Evolutionary conservation across 148 eudicot species (phyloP).

Genomic region (Pharnaceum exiguum): DNA sequence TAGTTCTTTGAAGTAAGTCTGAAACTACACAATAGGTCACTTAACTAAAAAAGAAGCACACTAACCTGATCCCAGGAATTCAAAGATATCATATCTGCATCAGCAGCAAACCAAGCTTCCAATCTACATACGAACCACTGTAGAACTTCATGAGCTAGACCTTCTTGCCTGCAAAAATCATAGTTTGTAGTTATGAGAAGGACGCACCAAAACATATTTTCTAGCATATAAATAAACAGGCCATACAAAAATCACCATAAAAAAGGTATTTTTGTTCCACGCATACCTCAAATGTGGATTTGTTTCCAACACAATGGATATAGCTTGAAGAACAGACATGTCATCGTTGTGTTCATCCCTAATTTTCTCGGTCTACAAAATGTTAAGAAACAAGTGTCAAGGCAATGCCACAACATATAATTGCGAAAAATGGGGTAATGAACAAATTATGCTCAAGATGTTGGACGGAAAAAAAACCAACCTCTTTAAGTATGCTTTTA

Average conservation of each 20-base stretch:
- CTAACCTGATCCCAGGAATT: slow-evolving; percentile 95
- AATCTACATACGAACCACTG: slow-evolving; percentile 96
- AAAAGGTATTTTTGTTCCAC: not conserved
- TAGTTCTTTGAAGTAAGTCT: not conserved
- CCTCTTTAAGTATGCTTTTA: slow-evolving; percentile 78
- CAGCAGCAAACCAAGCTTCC: slow-evolving; percentile 99
- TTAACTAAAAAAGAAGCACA: slow-evolving; percentile 5
- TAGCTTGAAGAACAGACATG: slow-evolving; percentile 87
- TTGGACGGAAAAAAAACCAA: slow-evolving; percentile 11
- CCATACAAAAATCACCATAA: not conserved
- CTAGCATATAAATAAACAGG: not conserved
- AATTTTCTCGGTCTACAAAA: slow-evolving; percentile 74
- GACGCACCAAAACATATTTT: too few species aligned
- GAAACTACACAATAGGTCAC: not conserved
- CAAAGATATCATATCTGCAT: slow-evolving; percentile 93
- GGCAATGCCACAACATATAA: slow-evolving; percentile 1
- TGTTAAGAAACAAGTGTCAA: slow-evolving; percentile 14
- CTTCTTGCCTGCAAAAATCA: slow-evolving; percentile 63
- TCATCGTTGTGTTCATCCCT: slow-evolving; percentile 69
- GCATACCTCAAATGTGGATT: slow-evolving; percentile 83
- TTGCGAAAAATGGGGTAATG: not conserved
- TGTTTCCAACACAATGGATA: slow-evolving; percentile 70
- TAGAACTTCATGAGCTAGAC: slow-evolving; percentile 81
- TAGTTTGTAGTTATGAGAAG: too few species aligned
- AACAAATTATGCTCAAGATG: not conserved